Conservation (phyloP, 345 rosid genomes). For the Garcia nutans region DNA sequence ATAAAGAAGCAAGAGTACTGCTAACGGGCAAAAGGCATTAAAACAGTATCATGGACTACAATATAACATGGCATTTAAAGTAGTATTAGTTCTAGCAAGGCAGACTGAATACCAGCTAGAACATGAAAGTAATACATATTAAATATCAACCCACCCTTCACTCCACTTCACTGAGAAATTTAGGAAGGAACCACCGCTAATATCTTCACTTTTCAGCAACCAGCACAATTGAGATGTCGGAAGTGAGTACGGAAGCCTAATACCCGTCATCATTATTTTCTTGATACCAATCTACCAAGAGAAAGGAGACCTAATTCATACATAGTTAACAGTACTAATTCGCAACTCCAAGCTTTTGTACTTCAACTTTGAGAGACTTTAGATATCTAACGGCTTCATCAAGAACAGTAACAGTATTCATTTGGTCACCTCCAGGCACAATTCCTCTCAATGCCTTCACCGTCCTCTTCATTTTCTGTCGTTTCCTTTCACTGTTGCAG, state of each 20-base stretch:
- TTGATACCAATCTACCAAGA: conserved; percentile 12
- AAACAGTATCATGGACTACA: conserved; percentile 6
- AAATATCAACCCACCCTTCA: conserved; percentile 2
- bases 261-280: conserved; percentile 7
- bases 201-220: neutral
- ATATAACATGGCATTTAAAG: conserved; percentile 7
- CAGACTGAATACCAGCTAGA: conserved; percentile 18
- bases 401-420: conserved; percentile 64
- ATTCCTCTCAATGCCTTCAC: conserved; percentile 67
- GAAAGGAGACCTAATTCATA: neutral
- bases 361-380: conserved; percentile 77
- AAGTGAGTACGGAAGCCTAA: conserved; percentile 2
- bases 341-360: conserved; percentile 62
- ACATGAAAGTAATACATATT: conserved; percentile 2
- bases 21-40: neutral
- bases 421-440: conserved; percentile 69
- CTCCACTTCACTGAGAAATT: conserved; percentile 3
- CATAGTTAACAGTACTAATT: conserved; percentile 17
- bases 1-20: neutral
- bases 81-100: neutral
- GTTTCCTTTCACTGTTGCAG: conserved; percentile 50
- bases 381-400: conserved; percentile 89
- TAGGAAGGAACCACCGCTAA: neutral
- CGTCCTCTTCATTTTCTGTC: conserved; percentile 71
- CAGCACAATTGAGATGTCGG: conserved; percentile 8